These are phyloP conservation scores for Mucor plumbeus DNA, from an alignment of 371 early-diverging fungal species.

Conservation along the genomic window DNA sequence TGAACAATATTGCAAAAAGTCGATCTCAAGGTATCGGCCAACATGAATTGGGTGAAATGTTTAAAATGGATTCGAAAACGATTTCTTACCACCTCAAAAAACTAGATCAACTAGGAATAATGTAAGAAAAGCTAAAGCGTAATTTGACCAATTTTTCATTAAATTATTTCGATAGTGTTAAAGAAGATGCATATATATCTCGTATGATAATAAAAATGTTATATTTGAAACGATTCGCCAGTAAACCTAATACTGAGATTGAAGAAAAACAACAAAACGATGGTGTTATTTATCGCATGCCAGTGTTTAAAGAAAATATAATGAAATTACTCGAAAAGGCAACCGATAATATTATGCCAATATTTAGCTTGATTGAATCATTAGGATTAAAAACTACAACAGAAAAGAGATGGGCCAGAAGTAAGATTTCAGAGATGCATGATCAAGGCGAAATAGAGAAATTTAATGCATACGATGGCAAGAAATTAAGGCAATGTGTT, in stretches of 20 bases:
- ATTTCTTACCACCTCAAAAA: conserved; percentile 21
- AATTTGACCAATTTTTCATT: neutral
- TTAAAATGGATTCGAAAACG: conserved; percentile 13
- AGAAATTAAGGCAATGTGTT: neutral
- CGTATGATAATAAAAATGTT: conserved; percentile 9
- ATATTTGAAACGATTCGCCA: conserved; percentile 12
- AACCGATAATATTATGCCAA: conserved; percentile 12
- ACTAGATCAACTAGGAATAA: conserved; percentile 18
- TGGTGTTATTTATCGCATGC: conserved; percentile 8
- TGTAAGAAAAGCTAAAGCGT: conserved; percentile 2
- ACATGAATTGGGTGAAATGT: neutral
- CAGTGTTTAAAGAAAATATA: conserved; percentile 1
- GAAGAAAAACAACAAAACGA: neutral
- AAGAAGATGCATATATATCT: conserved; percentile 11
- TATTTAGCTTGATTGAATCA: neutral
- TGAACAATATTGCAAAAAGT: conserved; percentile 16
- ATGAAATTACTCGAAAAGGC: conserved; percentile 8
- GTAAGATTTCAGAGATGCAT: conserved; percentile 9
- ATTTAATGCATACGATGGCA: conserved; percentile 22
- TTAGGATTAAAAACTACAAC: neutral
- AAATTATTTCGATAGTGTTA: conserved; percentile 8
- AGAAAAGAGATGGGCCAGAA: conserved; percentile 18
- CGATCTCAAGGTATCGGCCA: conserved; percentile 20
- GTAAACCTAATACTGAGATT: neutral
- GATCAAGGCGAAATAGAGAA: conserved; percentile 20